Conservation (phyloP, 225 moss, liverwort and hornwort genomes). For the Thuidium tamariscinum region DNA sequence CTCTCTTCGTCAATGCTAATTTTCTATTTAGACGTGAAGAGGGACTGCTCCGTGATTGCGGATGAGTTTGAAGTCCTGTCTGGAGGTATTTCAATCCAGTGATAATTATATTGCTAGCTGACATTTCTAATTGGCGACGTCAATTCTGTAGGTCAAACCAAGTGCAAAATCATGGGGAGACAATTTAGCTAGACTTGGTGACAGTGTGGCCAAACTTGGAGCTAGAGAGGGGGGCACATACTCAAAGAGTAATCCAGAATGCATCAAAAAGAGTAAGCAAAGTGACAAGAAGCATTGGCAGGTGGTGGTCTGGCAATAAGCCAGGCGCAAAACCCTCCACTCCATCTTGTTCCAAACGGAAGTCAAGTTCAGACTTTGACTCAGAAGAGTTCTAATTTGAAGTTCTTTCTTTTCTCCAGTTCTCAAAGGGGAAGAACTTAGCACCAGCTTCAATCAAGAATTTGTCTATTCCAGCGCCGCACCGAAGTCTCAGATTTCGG, state of each 20-base stretch:
- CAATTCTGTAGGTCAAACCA: not conserved
- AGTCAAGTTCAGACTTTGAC: too few species aligned
- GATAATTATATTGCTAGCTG: not conserved
- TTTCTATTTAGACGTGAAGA: not conserved
- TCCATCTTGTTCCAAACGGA: too few species aligned
- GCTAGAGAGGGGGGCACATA: not conserved
- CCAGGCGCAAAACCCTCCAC: too few species aligned
- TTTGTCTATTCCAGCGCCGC: not conserved
- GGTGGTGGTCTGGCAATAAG: constrained; percentile 29
- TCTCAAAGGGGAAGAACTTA: too few species aligned
- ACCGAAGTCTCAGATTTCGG: not conserved
- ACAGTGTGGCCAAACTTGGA: constrained; percentile 10
- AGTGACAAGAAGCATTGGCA: not conserved
- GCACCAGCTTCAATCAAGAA: too few species aligned
- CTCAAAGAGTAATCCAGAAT: not conserved
- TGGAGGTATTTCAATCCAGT: not conserved
- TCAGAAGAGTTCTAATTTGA: too few species aligned
- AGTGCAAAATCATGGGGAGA: not conserved
- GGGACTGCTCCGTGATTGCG: not conserved
- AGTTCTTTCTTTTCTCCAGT: too few species aligned
- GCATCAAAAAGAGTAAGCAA: constrained; percentile 6
- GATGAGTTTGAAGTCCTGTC: not conserved
- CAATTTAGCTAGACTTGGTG: not conserved
- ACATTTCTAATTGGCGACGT: not conserved
- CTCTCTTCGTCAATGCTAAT: not conserved